These are phyloP conservation scores for Calvatia gigantea DNA, from an alignment of 768 basidiomycete species.

Conservation along the genomic window DNA sequence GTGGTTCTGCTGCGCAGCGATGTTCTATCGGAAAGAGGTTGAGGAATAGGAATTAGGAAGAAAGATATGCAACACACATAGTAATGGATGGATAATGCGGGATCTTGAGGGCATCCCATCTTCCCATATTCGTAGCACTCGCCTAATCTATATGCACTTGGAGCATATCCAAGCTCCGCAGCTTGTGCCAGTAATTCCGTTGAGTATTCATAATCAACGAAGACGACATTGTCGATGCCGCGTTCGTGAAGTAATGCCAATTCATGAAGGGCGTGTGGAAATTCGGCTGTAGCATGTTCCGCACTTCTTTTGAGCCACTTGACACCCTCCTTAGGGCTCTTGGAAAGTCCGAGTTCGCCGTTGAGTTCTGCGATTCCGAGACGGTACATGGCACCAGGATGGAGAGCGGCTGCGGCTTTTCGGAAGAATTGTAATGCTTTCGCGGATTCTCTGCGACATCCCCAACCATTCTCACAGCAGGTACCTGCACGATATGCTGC, in stretches of 20 bases:
- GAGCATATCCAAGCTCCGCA: conserved; percentile 93
- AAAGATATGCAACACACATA: conserved; percentile 65
- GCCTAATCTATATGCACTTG: conserved; percentile 91
- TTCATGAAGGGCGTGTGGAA: conserved; percentile 95
- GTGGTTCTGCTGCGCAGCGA: conserved; percentile 96
- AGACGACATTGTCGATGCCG: conserved; percentile 98
- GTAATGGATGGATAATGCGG: conserved; percentile 97
- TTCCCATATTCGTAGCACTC: conserved; percentile 99
- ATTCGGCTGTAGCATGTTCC: conserved; percentile 91
- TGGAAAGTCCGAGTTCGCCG: conserved; percentile 84
- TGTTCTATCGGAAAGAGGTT: conserved; percentile 59
- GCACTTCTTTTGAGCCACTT: conserved; percentile 98
- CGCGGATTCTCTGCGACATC: conserved; percentile 85
- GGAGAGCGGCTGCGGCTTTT: conserved; percentile 87
- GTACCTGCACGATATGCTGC: conserved; percentile 94
- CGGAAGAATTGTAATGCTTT: conserved; percentile 93
- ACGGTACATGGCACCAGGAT: conserved; percentile 95
- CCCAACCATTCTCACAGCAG: conserved; percentile 99
- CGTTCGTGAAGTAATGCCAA: conserved; percentile 90
- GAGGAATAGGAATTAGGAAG: conserved; percentile 5
- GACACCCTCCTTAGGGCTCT: conserved; percentile 92
- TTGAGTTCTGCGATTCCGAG: conserved; percentile 96
- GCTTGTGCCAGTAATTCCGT: conserved; percentile 93
- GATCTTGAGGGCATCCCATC: conserved; percentile 96
- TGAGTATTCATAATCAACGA: conserved; percentile 94